phyloP scores from a whole-genome alignment of 768 basidiomycete species.

The Pleurotus cornucopiae region DNA sequence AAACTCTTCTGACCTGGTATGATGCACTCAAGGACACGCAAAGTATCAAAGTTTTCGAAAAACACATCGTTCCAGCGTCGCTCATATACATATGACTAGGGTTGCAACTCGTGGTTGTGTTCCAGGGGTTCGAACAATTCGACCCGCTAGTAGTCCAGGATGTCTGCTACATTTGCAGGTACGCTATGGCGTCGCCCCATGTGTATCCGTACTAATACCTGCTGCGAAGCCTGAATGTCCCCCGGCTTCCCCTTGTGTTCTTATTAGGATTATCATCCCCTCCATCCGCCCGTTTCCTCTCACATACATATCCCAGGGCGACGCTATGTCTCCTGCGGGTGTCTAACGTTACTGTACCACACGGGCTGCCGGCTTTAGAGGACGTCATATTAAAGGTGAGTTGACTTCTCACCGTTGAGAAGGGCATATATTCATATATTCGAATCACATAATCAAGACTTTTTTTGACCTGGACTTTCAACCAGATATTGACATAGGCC shows the following conservation, averaged over 20 bases:
- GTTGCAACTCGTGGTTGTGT: conserved; percentile 48
- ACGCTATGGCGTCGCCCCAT: neutral
- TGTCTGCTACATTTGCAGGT: conserved; percentile 72
- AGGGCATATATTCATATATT: neutral
- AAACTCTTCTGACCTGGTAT: conserved; percentile 59
- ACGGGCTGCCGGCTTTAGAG: conserved; percentile 45
- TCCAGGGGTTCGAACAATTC: conserved; percentile 76
- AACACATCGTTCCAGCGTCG: neutral
- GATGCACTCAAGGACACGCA: conserved; percentile 30
- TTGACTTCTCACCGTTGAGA: neutral
- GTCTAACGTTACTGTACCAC: conserved; percentile 45
- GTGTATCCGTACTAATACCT: neutral
- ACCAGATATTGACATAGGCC: conserved; percentile 60
- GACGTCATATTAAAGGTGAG: conserved; percentile 51
- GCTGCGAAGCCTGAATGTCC: conserved; percentile 43
- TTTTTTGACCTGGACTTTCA: conserved; percentile 65
- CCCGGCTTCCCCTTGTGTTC: conserved; percentile 60
- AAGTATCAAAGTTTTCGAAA: conserved; percentile 22
- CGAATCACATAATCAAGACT: conserved; percentile 28
- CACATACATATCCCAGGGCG: conserved; percentile 53
- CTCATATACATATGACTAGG: conserved; percentile 3
- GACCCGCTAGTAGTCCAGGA: conserved; percentile 62
- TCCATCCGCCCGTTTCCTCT: conserved; percentile 51
- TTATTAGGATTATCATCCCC: conserved; percentile 59
- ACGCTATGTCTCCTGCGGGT: conserved; percentile 57